phyloP scores from a whole-genome alignment of 1,139 yeast species.

The Protomyces inouyei region DNA sequence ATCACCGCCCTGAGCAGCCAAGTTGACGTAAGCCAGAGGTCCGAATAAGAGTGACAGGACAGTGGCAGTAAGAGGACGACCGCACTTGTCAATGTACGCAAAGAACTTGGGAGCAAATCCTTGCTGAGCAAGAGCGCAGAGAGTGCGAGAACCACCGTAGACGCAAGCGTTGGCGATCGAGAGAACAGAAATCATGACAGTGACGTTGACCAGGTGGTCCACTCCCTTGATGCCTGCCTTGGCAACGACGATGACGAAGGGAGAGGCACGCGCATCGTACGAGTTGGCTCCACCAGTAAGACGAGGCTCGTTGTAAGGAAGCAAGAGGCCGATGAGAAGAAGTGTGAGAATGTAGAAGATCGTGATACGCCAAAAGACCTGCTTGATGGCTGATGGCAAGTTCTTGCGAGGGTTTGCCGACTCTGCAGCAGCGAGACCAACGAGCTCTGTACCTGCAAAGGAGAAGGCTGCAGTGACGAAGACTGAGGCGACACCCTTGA shows the following conservation, averaged over 20 bases:
- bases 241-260: slow-evolving; percentile 64
- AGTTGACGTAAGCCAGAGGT: slow-evolving; percentile 59
- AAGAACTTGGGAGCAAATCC: slow-evolving; percentile 72
- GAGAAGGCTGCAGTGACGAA: slow-evolving; percentile 86
- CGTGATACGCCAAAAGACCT: slow-evolving; percentile 66
- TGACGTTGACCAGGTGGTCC: slow-evolving; percentile 68
- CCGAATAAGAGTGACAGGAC: slow-evolving; percentile 56
- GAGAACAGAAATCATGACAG: slow-evolving; percentile 61
- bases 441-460: slow-evolving; percentile 76
- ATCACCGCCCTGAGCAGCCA: slow-evolving; percentile 57
- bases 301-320: slow-evolving; percentile 53
- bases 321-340: slow-evolving; percentile 48
- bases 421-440: slow-evolving; percentile 82
- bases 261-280: slow-evolving; percentile 57
- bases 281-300: slow-evolving; percentile 47
- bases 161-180: slow-evolving; percentile 74
- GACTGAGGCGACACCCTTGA: slow-evolving; percentile 78
- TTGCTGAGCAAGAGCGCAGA: slow-evolving; percentile 75
- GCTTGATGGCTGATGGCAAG: slow-evolving; percentile 65
- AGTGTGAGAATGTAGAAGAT: slow-evolving; percentile 59
- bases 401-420: slow-evolving; percentile 66
- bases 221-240: slow-evolving; percentile 56
- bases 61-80: slow-evolving; percentile 70
- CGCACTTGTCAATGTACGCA: slow-evolving; percentile 67
- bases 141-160: slow-evolving; percentile 73